A percentile compares a stretch with the other conserved stretches of the same genome.
phyloP scores from a whole-genome alignment of 1,139 yeast species.

The Diutina mesorugosa region DNA sequence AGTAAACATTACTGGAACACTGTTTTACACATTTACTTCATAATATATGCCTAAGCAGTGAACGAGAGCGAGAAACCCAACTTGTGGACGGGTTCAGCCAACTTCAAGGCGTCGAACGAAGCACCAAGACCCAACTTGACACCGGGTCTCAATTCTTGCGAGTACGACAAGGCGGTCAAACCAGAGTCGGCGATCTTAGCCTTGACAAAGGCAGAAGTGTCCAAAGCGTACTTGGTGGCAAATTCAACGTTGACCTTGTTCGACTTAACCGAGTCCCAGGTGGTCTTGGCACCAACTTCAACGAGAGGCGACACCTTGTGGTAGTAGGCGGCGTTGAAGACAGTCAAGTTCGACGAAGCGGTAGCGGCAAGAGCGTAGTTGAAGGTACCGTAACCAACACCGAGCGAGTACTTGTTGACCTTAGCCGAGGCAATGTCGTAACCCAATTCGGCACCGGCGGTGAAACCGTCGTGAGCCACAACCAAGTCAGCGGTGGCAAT shows the following conservation, averaged over 20 bases:
- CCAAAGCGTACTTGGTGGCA: conserved; percentile 90
- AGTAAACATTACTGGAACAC: not conserved
- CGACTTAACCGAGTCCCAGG: conserved; percentile 77
- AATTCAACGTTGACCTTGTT: conserved; percentile 72
- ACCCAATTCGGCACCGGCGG: conserved; percentile 95
- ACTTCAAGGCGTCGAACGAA: conserved; percentile 90
- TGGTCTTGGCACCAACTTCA: conserved; percentile 97
- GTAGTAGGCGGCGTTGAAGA: conserved; percentile 94
- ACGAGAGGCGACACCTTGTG: conserved; percentile 85
- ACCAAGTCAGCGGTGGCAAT: conserved; percentile 90
- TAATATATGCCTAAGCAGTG: conserved; percentile 44
- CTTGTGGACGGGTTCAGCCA: conserved; percentile 97
- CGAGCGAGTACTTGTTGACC: conserved; percentile 89
- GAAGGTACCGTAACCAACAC: conserved; percentile 86
- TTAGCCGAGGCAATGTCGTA: conserved; percentile 90
- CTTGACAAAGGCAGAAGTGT: conserved; percentile 79
- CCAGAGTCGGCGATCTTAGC: conserved; percentile 97
- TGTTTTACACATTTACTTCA: not conserved
- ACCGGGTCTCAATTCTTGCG: conserved; percentile 93
- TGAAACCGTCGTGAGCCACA: conserved; percentile 91
- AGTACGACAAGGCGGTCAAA: conserved; percentile 86
- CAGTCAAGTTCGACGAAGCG: conserved; percentile 80
- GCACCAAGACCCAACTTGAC: conserved; percentile 97
- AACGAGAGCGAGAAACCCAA: conserved; percentile 90
- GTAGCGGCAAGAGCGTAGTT: conserved; percentile 81